Evolutionary conservation across 768 basidiomycete genomes (phyloP), one percentile per base, ranked within the genome.

Genomic region (Trametes meyenii): DNA sequence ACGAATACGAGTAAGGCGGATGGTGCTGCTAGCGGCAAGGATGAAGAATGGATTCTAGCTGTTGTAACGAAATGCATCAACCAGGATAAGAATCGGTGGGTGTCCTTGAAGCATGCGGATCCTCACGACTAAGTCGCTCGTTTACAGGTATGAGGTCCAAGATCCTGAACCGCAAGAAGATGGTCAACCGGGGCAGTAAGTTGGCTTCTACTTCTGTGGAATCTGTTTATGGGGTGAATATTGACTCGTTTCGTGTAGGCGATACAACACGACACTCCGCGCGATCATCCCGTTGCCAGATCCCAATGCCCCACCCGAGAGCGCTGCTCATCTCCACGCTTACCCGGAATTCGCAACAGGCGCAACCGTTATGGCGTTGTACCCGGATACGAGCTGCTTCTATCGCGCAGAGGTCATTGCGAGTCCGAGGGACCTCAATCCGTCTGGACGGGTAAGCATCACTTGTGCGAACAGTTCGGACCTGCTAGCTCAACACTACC

Each of bases 361-460:
- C 3, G 85, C 88, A 21, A 89, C 81, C 0, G 92, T 94, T 11
- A 84, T 94, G 83, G 92, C 90, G 1, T 77, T 94, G n/a, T 94
- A 93, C 73, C 92, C 92, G 0, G 92, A 94, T 69, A 94, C 92
- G 0, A 94, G 90, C 66, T 92, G 90, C 71, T 94, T 94, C 77
- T 94, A 94, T 69, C 88, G 89, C 26, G 92, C 92, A 7, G 89
- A 92, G 68, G 91, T 94, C 6, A 79, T 92, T 48, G 80, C 84
- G n/a, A 83, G 85, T 11, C 91, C 90, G 5, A 75, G 67, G 50
- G 82, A 81, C 52, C 69, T 76, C 29, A 74, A 72, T 24, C 71
- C 74, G 0, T 60, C 67, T 3, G 70, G 72, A 54, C 73, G 81
- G 24, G 81, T 82, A 62, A 74, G 78, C 38, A 48, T 4, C 29